phyloP scores from a whole-genome alignment of 768 basidiomycete genomes.

The Rhizopogon rudus region DNA sequence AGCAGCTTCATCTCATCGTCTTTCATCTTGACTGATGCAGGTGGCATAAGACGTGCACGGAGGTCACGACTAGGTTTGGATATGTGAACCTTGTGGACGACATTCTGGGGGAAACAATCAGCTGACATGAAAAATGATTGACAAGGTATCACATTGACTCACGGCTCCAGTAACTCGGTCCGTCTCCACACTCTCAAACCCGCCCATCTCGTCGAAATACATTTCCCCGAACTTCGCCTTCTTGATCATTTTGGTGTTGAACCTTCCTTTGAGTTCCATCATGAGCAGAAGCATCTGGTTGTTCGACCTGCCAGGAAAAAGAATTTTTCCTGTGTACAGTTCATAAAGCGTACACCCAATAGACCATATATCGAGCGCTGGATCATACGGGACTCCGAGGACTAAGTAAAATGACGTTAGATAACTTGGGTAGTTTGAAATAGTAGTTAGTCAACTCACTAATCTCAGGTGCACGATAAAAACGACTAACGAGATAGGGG shows the following conservation, averaged over 20 bases:
- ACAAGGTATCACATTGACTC: conserved; percentile 29
- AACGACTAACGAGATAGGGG: conserved; percentile 94
- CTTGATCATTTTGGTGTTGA: conserved; percentile 93
- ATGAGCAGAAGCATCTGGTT: conserved; percentile 97
- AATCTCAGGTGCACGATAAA: conserved; percentile 98
- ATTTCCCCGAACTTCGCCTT: conserved; percentile 87
- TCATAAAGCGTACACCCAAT: conserved; percentile 97
- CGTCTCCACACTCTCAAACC: conserved; percentile 77
- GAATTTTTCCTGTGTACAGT: conserved; percentile 92
- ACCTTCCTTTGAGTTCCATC: conserved; percentile 96
- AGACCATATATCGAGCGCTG: conserved; percentile 93
- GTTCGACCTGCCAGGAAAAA: conserved; percentile 94
- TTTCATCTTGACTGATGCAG: conserved; percentile 70
- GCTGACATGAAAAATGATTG: conserved; percentile 6
- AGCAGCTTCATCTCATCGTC: conserved; percentile 87
- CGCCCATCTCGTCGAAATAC: conserved; percentile 92
- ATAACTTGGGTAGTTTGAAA: conserved; percentile 3
- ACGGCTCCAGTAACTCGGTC: conserved; percentile 83
- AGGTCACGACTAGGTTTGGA: conserved; percentile 82
- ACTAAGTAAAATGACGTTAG: conserved; percentile 44
- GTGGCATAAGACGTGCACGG: conserved; percentile 75
- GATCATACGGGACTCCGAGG: conserved; percentile 92
- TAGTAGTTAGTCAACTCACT: conserved; percentile 49
- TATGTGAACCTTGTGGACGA: conserved; percentile 74
- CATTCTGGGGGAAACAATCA: conserved; percentile 51